These are phyloP conservation scores for Kodamaea restingae DNA, from an alignment of 805 yeast genomes.

Conservation along the genomic window DNA sequence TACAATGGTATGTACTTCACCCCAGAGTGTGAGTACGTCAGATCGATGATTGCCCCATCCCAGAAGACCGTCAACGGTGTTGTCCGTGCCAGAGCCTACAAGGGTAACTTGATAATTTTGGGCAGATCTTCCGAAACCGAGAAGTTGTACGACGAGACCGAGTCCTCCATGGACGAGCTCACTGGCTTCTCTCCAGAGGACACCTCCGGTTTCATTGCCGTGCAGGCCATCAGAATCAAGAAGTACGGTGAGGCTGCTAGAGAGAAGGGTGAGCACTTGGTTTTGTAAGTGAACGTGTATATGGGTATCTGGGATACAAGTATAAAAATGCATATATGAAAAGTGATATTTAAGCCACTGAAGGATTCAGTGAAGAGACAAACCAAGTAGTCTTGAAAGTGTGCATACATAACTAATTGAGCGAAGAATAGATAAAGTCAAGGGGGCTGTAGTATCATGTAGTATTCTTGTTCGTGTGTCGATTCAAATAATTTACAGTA, in stretches of 20 bases:
- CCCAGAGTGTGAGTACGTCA: constrained; percentile 95
- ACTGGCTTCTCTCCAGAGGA: constrained; percentile 97
- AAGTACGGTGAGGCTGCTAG: constrained; percentile 95
- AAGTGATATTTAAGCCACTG: no score
- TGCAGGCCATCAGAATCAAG: constrained; percentile 96
- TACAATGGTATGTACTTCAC: constrained; percentile 98
- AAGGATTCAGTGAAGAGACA: no score
- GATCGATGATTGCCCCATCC: constrained; percentile 91
- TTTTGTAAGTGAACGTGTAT: constrained; percentile 42
- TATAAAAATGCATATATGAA: not conserved
- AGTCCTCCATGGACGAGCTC: constrained; percentile 98
- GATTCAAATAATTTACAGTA: no score
- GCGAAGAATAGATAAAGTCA: no score
- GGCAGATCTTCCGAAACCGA: constrained; percentile 96
- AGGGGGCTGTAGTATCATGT: no score
- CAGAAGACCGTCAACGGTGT: constrained; percentile 94
- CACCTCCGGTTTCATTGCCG: constrained; percentile 95
- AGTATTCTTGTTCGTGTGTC: no score
- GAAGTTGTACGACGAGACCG: constrained; percentile 95
- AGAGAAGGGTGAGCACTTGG: constrained; percentile 59
- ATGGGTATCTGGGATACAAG: not conserved
- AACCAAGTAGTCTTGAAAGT: no score
- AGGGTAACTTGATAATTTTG: constrained; percentile 77
- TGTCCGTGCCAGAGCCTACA: constrained; percentile 90
- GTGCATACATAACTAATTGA: no score